phyloP scores from a whole-genome alignment of 306 rosid genomes.

The Medicago ruthenica region DNA sequence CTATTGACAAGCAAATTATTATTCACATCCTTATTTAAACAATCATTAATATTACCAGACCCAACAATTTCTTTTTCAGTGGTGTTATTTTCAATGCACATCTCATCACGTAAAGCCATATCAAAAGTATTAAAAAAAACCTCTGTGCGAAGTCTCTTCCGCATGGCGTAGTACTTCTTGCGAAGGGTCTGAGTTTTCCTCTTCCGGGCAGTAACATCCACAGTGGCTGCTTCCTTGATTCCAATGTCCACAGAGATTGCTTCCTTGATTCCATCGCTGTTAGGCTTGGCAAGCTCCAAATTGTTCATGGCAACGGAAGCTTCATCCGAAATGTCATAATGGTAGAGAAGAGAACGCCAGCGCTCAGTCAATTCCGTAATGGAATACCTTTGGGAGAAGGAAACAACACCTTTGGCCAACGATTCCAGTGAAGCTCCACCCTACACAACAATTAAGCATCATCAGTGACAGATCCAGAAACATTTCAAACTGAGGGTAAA shows the following conservation, averaged over 20 bases:
- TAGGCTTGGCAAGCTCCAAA: slow-evolving; percentile 53
- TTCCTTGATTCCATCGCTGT: slow-evolving; percentile 17
- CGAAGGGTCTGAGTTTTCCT: slow-evolving; percentile 56
- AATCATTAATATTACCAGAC: slow-evolving; percentile 17
- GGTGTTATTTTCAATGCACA: slow-evolving; percentile 21
- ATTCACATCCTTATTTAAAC: slow-evolving; percentile 34
- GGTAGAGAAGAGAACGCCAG: slow-evolving; percentile 76
- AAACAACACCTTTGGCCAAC: slow-evolving; percentile 87
- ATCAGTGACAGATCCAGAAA: not conserved
- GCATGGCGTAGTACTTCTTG: slow-evolving; percentile 51
- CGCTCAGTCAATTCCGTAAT: slow-evolving; percentile 63
- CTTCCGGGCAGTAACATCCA: slow-evolving; percentile 32
- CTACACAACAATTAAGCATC: slow-evolving; percentile 44
- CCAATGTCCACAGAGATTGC: not conserved
- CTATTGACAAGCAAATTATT: slow-evolving; percentile 34
- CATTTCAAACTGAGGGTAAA: not conserved
- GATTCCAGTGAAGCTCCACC: slow-evolving; percentile 88
- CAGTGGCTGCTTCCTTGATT: not conserved
- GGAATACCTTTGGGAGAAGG: slow-evolving; percentile 70
- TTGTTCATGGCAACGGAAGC: slow-evolving; percentile 62
- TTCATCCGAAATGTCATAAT: slow-evolving; percentile 52
- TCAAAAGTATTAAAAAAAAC: slow-evolving; percentile 43
- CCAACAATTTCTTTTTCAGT: not conserved
- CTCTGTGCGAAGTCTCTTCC: slow-evolving; percentile 51
- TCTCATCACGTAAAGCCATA: slow-evolving; percentile 24